Evolutionary conservation across 768 basidiomycete species (phyloP).

Genomic region (Punctularia strigosozonata): DNA sequence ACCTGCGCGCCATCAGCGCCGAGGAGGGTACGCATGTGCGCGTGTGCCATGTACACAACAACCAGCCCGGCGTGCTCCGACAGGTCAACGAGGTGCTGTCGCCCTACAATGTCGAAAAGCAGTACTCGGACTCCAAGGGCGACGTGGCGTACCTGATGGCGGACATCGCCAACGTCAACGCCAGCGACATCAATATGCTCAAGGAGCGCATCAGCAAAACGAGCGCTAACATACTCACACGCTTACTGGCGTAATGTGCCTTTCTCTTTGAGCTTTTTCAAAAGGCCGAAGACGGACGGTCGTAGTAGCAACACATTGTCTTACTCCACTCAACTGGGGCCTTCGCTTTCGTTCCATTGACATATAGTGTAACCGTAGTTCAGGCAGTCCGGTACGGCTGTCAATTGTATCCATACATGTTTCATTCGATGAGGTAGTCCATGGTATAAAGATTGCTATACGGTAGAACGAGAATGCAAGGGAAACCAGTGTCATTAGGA

Average conservation of each 20-base stretch:
- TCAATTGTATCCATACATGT: not conserved
- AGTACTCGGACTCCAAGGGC: slow-evolving; percentile 95
- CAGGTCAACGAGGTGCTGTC: slow-evolving; percentile 91
- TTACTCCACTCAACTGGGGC: slow-evolving; percentile 40
- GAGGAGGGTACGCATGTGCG: slow-evolving; percentile 77
- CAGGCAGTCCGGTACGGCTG: not conserved
- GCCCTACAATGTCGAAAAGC: slow-evolving; percentile 97
- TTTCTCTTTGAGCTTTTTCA: not conserved
- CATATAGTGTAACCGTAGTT: not conserved
- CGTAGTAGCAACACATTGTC: slow-evolving; percentile 4
- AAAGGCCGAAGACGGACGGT: slow-evolving; percentile 26
- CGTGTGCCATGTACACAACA: slow-evolving; percentile 91
- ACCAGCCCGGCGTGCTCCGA: slow-evolving; percentile 89
- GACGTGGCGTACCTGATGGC: slow-evolving; percentile 94
- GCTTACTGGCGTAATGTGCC: slow-evolving; percentile 48
- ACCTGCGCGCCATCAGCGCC: slow-evolving; percentile 81
- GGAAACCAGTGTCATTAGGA: not conserved
- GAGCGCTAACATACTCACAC: slow-evolving; percentile 80
- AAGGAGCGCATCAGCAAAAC: slow-evolving; percentile 71
- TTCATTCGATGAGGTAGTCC: not conserved
- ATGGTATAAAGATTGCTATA: not conserved
- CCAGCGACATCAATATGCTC: slow-evolving; percentile 64
- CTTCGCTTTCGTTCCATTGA: slow-evolving; percentile 12
- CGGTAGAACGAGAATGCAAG: not conserved
- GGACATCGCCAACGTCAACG: slow-evolving; percentile 87